Evolutionary conservation across 768 basidiomycete genomes (phyloP), one percentile per base, ranked within the genome.

Genomic region (Hypholoma fasciculare): DNA sequence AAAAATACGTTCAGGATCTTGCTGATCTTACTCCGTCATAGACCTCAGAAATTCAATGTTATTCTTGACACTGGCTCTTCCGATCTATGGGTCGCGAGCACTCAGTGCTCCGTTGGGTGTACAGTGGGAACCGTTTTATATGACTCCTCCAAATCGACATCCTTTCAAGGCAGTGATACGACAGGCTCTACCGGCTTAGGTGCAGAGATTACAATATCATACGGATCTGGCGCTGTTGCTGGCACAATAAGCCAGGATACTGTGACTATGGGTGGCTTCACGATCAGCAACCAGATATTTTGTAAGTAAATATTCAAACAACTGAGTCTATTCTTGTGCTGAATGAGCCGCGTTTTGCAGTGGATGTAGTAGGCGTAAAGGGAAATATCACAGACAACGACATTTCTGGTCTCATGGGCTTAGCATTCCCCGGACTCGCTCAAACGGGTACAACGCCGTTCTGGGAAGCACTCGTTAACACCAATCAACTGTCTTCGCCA

Each of bases 61-160:
- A 84, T 96, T 50, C 82, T 98, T 30, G 96, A 98, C 71, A 97
- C 96, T 0, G 94, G 94, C 13, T 92, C 89, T 1, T 85, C 85
- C 17, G 96, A 98, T 72, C 75, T 97, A 6, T 98, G 95, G 95
- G 80, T 98, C 8, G 86, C 88, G 0, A 78, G 79, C 14, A 68
- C 72, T 0, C 47, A 65, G 23, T 93, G 83, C 66, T 20, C 4
- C 13, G n/a, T 13, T n/a, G 27, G 56, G 49, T 91, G 88, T 61
- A 56, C 61, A 8, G 2, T 52, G 0, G 50, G 48, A 14, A 72
- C 79, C 0, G 80, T 82, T 0, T 27, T 76, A 30, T 88, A 82
- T 62, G 67, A 83, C 56, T 26, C 76, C 0, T 23, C 61, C 1
- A 61, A 60, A 46, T 71, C 67, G 17, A 71, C 64, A 5, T 56